Percentiles rank a stretch among this genome's conserved stretches.
phyloP scores from a whole-genome alignment of 805 yeast genomes.

The Millerago galiae region DNA sequence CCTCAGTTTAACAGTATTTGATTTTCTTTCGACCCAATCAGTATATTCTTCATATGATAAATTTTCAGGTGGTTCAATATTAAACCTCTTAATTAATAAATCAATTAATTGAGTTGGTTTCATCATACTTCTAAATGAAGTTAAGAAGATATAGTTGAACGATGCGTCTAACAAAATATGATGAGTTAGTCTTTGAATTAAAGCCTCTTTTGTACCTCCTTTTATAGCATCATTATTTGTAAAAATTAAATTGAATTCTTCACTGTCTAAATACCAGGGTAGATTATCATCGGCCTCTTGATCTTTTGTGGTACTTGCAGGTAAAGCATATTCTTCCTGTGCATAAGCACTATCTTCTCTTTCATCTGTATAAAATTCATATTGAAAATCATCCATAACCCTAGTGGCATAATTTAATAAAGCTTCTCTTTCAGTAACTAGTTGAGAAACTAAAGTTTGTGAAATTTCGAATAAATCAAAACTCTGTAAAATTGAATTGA shows the following conservation, averaged over 20 bases:
- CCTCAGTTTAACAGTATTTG: conserved; percentile 57
- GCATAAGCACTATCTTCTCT: conserved; percentile 28
- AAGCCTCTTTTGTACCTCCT: conserved; percentile 78
- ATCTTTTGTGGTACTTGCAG: conserved; percentile 21
- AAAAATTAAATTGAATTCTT: conserved; percentile 50
- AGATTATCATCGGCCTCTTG: conserved; percentile 28
- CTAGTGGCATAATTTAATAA: conserved; percentile 69
- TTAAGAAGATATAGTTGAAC: conserved; percentile 62
- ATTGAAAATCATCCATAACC: conserved; percentile 66
- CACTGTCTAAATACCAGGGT: conserved; percentile 72
- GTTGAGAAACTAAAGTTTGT: conserved; percentile 41
- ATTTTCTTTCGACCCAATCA: conserved; percentile 67
- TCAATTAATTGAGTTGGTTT: conserved; percentile 57
- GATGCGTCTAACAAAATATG: conserved; percentile 57
- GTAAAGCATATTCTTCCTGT: conserved; percentile 23
- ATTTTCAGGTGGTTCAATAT: conserved; percentile 80
- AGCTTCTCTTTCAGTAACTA: conserved; percentile 66
- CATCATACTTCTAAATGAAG: conserved; percentile 73
- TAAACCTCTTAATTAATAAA: conserved; percentile 56
- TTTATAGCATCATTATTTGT: conserved; percentile 67
- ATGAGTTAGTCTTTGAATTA: conserved; percentile 74
- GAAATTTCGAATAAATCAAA: conserved; percentile 30
- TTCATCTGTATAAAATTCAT: conserved; percentile 47
- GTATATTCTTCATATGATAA: conserved; percentile 75
- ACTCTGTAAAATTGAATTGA: conserved; percentile 27